Conservation (phyloP, 257 asterid species). For the Plantago elongata region DNA sequence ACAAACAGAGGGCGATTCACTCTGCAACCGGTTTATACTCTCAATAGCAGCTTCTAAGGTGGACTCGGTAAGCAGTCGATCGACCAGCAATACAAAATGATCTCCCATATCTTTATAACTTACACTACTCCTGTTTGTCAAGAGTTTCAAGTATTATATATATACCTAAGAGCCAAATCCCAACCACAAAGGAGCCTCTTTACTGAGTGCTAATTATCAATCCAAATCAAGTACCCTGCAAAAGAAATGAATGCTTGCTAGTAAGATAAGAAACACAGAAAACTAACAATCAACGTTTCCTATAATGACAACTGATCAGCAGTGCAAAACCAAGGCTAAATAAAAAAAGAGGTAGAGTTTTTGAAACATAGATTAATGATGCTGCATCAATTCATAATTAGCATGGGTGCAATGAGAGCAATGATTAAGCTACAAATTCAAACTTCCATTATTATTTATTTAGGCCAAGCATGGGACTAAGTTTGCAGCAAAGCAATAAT, state of each 20-base stretch:
- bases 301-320: neutral
- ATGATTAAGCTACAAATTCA: slow-evolving; percentile 12
- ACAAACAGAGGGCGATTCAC: slow-evolving; percentile 19
- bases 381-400: slow-evolving; percentile 13
- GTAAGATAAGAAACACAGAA: slow-evolving; percentile 8
- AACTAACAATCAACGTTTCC: neutral
- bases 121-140: slow-evolving; percentile 14
- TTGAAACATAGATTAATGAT: slow-evolving; percentile 12
- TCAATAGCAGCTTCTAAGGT: slow-evolving; percentile 39
- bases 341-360: slow-evolving; percentile 1
- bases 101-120: slow-evolving; percentile 30
- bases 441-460: slow-evolving; percentile 14
- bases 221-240: slow-evolving; percentile 25
- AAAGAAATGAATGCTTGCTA: neutral
- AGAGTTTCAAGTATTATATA: slow-evolving; percentile 16
- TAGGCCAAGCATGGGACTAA: slow-evolving; percentile 14
- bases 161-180: slow-evolving; percentile 15
- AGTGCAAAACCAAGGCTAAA: neutral
- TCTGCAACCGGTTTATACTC: slow-evolving; percentile 32
- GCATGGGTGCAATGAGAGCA: slow-evolving; percentile 23
- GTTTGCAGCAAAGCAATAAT: slow-evolving; percentile 5
- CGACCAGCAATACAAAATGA: slow-evolving; percentile 45
- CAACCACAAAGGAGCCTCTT: slow-evolving; percentile 15
- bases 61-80: slow-evolving; percentile 45
- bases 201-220: slow-evolving; percentile 11